A percentile compares a stretch with the other conserved stretches of the same genome.
phyloP scores from a whole-genome alignment of 257 asterid species.

The Nicotiana sylvestris region DNA sequence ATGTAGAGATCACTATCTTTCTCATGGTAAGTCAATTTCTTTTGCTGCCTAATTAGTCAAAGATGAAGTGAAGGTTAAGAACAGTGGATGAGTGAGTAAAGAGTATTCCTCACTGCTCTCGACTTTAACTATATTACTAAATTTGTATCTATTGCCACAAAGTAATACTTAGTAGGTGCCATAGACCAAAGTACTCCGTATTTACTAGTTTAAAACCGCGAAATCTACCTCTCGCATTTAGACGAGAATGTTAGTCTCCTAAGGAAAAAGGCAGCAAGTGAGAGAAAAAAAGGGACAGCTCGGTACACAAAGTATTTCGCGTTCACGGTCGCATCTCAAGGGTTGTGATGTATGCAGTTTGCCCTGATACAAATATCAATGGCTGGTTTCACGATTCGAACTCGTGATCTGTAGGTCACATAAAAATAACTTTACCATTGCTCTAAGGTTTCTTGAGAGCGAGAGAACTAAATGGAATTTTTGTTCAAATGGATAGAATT shows the following conservation, averaged over 20 bases:
- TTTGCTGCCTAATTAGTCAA: background rate
- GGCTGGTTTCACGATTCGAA: too few species aligned
- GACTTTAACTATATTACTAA: background rate
- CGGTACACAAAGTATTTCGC: too few species aligned
- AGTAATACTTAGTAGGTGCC: background rate
- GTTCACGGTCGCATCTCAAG: too few species aligned
- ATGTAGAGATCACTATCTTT: background rate
- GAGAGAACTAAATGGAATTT: background rate
- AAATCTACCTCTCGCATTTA: background rate
- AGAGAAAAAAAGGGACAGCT: too few species aligned
- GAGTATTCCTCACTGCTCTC: background rate
- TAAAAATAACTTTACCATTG: too few species aligned
- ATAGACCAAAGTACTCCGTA: background rate
- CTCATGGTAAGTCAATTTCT: background rate
- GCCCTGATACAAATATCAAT: accelerated
- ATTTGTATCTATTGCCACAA: background rate
- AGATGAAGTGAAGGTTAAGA: background rate
- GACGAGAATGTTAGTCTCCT: background rate
- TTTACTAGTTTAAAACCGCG: background rate
- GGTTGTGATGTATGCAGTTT: accelerated
- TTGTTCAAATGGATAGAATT: background rate
- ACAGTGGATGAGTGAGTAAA: background rate
- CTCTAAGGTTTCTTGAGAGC: accelerated
- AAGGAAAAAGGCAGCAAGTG: background rate
- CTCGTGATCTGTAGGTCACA: accelerated